Evolutionary conservation across 768 basidiomycete genomes (phyloP).

Genomic region (Pleurotus tuber-regium): DNA sequence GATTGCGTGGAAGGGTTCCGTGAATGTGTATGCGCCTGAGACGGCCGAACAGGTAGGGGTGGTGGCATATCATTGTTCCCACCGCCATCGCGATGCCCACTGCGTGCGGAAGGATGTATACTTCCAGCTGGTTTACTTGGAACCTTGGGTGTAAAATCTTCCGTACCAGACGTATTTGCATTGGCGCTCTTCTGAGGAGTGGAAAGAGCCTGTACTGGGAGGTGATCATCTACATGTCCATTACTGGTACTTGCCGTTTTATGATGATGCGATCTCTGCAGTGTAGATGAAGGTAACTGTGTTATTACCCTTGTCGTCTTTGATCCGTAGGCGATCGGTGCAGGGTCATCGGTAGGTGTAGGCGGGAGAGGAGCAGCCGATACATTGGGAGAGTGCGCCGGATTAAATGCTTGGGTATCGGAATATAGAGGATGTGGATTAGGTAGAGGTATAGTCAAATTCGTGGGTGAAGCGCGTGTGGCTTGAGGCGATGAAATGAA

Average conservation of each 20-base stretch:
- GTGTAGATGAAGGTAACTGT: constrained; percentile 34
- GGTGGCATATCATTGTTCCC: neutral
- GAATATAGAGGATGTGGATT: neutral
- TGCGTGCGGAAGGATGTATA: constrained; percentile 64
- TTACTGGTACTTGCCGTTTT: constrained; percentile 5
- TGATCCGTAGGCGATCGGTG: constrained; percentile 66
- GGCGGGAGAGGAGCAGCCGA: constrained; percentile 69
- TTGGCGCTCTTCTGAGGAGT: constrained; percentile 27
- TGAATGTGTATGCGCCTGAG: constrained; percentile 1
- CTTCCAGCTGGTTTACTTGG: constrained; percentile 68
- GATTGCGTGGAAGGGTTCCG: constrained; percentile 5
- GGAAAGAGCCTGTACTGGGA: constrained; percentile 11
- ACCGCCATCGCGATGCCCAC: neutral
- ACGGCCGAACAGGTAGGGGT: constrained; percentile 4
- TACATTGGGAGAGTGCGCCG: constrained; percentile 37
- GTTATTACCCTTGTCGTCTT: constrained; percentile 64
- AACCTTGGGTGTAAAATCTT: constrained; percentile 73
- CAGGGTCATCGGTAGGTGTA: constrained; percentile 63
- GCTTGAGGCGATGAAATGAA: neutral
- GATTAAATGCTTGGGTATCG: constrained; percentile 10
- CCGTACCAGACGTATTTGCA: constrained; percentile 15
- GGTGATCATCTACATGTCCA: neutral
- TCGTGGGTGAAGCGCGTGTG: constrained; percentile 1
- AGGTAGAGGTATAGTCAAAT: neutral
- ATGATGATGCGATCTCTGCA: constrained; percentile 4